phyloP scores from a whole-genome alignment of 108 stramenopile genomes.

The Thalassiosira profunda region DNA sequence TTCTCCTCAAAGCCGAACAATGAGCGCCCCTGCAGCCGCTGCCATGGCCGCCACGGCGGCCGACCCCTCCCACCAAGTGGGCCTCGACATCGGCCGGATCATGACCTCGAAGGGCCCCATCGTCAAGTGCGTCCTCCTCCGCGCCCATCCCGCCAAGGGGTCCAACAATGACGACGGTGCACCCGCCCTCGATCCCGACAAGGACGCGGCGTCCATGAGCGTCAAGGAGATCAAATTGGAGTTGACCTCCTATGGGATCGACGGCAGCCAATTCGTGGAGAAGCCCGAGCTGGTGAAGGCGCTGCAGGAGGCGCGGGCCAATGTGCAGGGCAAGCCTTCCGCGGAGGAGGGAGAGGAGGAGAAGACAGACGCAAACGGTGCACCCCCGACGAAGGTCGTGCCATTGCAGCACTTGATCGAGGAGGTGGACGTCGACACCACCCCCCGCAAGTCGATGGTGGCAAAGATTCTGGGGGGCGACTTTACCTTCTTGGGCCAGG shows the following conservation, averaged over 20 bases:
- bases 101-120: constrained; percentile 68
- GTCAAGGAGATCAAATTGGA: constrained; percentile 27
- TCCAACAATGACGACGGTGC: constrained; percentile 13
- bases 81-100: constrained; percentile 71
- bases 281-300: constrained; percentile 18
- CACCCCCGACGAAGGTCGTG: constrained; percentile 1
- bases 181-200: constrained; percentile 6
- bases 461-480: constrained; percentile 68
- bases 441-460: constrained; percentile 74
- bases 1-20: too few relatives aligned
- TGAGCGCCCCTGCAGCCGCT: too few relatives aligned
- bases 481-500: constrained; percentile 88
- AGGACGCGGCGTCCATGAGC: constrained; percentile 16
- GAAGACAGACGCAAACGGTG: constrained; percentile 1
- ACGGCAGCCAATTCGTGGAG: constrained; percentile 23
- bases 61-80: too few relatives aligned
- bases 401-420: constrained; percentile 59
- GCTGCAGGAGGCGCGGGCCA: constrained; percentile 9
- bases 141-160: constrained; percentile 16
- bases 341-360: constrained; percentile 11
- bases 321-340: neutral
- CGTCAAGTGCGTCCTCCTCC: constrained; percentile 84
- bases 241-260: constrained; percentile 11
- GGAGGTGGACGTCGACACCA: constrained; percentile 82
- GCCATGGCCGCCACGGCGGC: too few relatives aligned